Evolutionary conservation across 371 early-diverging fungal genomes (phyloP).

Genomic region (Mortierella sp.): DNA sequence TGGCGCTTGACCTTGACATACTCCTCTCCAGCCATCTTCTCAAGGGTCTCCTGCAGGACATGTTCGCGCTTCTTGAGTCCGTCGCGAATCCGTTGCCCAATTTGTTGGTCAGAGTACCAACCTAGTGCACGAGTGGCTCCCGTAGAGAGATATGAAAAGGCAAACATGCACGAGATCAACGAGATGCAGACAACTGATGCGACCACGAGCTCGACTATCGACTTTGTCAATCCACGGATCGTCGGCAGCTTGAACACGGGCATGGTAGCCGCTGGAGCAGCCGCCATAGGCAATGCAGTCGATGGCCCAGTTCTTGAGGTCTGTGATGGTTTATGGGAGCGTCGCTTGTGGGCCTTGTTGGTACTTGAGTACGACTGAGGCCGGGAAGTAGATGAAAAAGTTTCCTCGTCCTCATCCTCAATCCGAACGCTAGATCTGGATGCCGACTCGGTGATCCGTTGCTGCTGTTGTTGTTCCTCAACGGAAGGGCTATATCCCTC

Average conservation of each 20-base stretch:
- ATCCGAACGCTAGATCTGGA: neutral
- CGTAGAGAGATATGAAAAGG: constrained; percentile 46
- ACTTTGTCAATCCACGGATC: constrained; percentile 18
- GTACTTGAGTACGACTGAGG: neutral
- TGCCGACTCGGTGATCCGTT: constrained; percentile 13
- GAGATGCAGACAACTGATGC: constrained; percentile 42
- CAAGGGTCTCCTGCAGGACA: constrained; percentile 44
- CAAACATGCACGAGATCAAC: constrained; percentile 38
- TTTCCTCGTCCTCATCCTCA: constrained; percentile 3
- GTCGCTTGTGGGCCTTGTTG: constrained; percentile 17
- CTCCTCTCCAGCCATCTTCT: constrained; percentile 56
- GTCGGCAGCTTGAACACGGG: constrained; percentile 46
- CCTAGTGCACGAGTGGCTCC: constrained; percentile 43
- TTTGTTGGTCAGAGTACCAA: constrained; percentile 50
- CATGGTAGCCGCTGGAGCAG: constrained; percentile 7
- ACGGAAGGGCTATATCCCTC: neutral
- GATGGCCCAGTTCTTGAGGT: neutral
- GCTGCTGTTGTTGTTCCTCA: constrained; percentile 10
- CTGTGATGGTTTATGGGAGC: neutral
- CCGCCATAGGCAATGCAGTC: neutral
- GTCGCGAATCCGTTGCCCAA: constrained; percentile 51
- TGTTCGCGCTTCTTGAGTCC: constrained; percentile 48
- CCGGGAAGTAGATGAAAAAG: neutral
- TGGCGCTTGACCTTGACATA: constrained; percentile 44
- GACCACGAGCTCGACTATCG: constrained; percentile 32